phyloP scores from a whole-genome alignment of 176 grass and related monocot species.

The Hordeum marinum region DNA sequence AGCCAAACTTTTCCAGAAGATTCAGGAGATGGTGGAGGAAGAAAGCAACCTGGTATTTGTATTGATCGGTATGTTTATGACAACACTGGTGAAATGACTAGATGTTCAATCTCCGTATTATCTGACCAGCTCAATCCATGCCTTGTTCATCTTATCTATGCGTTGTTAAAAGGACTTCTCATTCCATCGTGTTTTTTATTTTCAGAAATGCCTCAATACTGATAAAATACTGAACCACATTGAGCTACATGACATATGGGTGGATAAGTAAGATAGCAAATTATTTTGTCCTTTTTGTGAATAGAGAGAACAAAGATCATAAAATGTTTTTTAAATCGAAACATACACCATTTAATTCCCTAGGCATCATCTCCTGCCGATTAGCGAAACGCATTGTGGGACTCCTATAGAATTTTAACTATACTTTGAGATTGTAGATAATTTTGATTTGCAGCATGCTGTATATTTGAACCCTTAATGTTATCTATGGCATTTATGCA shows the following conservation, averaged over 20 bases:
- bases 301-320: neutral
- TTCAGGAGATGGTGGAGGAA: conserved; percentile 99
- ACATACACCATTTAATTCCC: neutral
- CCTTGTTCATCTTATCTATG: conserved; percentile 8
- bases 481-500: conserved; percentile 18
- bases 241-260: neutral
- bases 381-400: conserved; percentile 7
- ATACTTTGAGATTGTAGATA: neutral
- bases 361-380: neutral
- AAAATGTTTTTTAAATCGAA: neutral
- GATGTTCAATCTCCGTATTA: neutral
- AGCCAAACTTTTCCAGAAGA: conserved; percentile 99
- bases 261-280: neutral
- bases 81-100: neutral
- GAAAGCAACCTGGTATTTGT: conserved; percentile 94
- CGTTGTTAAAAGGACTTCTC: neutral
- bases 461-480: conserved; percentile 22
- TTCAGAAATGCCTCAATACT: neutral
- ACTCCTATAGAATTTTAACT: conserved; percentile 13
- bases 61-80: conserved; percentile 74
- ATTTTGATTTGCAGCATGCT: conserved; percentile 5
- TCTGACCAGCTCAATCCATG: neutral
- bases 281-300: conserved; percentile 4
- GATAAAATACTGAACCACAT: neutral
- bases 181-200: neutral